phyloP scores from a whole-genome alignment of 176 grass and related monocot genomes.

The Stipa capillata region DNA sequence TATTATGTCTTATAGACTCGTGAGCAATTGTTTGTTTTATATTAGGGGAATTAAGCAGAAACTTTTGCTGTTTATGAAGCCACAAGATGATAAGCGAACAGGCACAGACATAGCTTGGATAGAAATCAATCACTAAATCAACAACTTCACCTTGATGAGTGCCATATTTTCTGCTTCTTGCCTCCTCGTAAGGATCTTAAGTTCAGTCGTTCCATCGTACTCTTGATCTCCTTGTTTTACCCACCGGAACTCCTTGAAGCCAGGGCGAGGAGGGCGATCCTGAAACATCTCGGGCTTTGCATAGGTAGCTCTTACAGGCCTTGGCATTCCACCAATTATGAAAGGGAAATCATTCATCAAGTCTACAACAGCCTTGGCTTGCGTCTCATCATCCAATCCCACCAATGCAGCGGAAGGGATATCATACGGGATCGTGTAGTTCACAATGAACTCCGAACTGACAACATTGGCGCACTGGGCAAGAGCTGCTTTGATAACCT shows the following conservation, averaged over 20 bases:
- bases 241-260: slow-evolving; percentile 29
- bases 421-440: slow-evolving; percentile 44
- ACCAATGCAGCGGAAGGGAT: slow-evolving; percentile 40
- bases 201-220: slow-evolving; percentile 21
- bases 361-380: slow-evolving; percentile 26
- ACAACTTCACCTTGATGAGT: slow-evolving; percentile 44
- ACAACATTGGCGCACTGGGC: slow-evolving; percentile 42
- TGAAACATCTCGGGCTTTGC: slow-evolving; percentile 36
- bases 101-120: background rate
- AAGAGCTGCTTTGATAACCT: slow-evolving; percentile 50
- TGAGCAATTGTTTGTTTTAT: background rate
- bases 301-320: slow-evolving; percentile 32
- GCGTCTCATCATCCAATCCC: slow-evolving; percentile 26
- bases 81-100: background rate
- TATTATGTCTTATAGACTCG: background rate
- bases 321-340: slow-evolving; percentile 56
- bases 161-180: slow-evolving; percentile 49
- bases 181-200: slow-evolving; percentile 30
- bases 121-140: background rate
- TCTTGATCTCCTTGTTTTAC: slow-evolving; percentile 25
- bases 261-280: slow-evolving; percentile 35
- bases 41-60: background rate
- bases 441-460: slow-evolving; percentile 46
- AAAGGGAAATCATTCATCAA: slow-evolving; percentile 51
- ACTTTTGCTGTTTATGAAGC: background rate